These are phyloP conservation scores for Talaromyces sp. DNA, from an alignment of 2,329 filamentous ascomycete genomes.

Conservation along the genomic window DNA sequence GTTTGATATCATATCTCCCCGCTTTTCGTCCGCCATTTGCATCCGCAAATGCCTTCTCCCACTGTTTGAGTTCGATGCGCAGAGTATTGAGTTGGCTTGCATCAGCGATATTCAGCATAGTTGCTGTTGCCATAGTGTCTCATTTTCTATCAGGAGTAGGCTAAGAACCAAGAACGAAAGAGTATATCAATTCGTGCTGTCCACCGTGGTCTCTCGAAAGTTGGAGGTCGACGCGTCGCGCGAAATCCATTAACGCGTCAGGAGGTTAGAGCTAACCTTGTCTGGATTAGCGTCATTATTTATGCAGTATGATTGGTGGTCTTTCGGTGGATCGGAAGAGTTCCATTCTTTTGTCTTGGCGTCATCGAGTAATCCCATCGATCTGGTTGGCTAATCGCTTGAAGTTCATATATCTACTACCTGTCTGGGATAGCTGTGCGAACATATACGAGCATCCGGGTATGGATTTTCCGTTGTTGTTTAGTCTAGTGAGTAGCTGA, in stretches of 20 bases:
- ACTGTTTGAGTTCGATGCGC: slow-evolving; percentile 46
- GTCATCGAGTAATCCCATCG: background rate
- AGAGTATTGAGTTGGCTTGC: slow-evolving; percentile 31
- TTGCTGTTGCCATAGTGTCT: slow-evolving; percentile 3
- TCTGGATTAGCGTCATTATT: background rate
- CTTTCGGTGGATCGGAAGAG: no score
- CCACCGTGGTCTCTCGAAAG: background rate
- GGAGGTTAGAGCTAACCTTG: background rate
- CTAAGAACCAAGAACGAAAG: background rate
- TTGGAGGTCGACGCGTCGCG: background rate
- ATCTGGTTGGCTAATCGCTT: background rate
- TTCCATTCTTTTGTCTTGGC: background rate
- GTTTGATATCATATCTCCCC: slow-evolving; percentile 47
- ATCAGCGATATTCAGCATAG: slow-evolving; percentile 27
- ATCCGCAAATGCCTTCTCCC: slow-evolving; percentile 45
- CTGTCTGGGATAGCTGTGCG: background rate
- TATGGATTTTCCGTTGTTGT: background rate
- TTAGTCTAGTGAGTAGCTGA: background rate
- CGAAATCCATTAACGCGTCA: slow-evolving; percentile 14
- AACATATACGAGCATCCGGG: background rate
- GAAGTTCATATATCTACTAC: background rate
- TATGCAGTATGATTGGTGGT: background rate
- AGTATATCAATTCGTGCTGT: background rate
- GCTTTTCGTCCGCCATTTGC: slow-evolving; percentile 45
- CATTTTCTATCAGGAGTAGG: slow-evolving; percentile 4